Base-by-base conservation (phyloP, 2,329 filamentous ascomycete species). In the Venturia aucupariae region DNA sequence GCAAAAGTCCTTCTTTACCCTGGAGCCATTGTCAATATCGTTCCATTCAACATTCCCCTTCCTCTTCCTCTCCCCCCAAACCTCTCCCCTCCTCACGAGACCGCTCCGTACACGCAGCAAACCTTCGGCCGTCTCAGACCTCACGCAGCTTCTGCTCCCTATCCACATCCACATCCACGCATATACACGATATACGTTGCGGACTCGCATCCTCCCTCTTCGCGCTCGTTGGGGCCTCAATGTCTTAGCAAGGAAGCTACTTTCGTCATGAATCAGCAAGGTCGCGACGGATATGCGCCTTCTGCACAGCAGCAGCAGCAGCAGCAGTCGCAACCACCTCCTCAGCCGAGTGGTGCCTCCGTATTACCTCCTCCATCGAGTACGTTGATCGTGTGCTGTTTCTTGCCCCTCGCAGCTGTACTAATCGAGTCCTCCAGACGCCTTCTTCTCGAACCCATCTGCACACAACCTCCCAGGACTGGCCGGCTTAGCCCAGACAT, bases 241-340 rank as follows among this genome's bases (percentile, higher is more conserved):
- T 51, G 48, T 59, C 68, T 67, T 66, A 68, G 66, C 51, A 65
- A 66, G 51, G 32, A 54, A 71, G 70, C 70, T 70, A 69, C 64
- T 67, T 71, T 66, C 70, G 70, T 55, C 48, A 76, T 76, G 75
- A 76, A 76, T 69, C 71, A 74, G 70, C 70, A 73, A 67, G 73
- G 75, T 71, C 75, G 74, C 69, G 75, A 76, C 68, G 74, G 72
- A 67, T 76, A 76, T 59, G 71, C 72, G 64, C 76, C 82, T 39
- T 81, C 82, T 65, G 74, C 81, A 55, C 77, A 79, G 6, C 77
- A 79, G 6, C 76, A 80, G 61, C 77, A 75, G 63, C 73, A 74
- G 71, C 69, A 72, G 65, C 73, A 76, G 32, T 72, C 35, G 19
- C 59, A 60, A 27, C 59, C 39, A 38, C n/a, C 55, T 38, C n/a